phyloP scores from a whole-genome alignment of 768 basidiomycete genomes.

The Imleria badia region DNA sequence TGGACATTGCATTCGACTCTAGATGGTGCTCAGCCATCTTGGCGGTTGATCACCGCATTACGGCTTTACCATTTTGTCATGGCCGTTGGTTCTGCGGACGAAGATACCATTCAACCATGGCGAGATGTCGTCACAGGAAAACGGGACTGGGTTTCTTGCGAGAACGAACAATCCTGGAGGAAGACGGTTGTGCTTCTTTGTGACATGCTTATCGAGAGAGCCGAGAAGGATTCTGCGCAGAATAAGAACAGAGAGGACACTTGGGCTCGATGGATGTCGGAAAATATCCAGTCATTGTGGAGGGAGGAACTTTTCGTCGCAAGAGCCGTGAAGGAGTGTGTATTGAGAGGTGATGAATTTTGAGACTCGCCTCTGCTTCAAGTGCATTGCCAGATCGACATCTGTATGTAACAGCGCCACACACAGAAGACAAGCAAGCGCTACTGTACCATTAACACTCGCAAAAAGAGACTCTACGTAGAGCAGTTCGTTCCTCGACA shows the following conservation, averaged over 20 bases:
- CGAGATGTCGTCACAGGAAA: constrained; percentile 49
- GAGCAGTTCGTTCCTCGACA: no score
- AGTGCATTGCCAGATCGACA: neutral
- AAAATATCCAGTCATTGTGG: constrained; percentile 55
- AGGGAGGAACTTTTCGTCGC: constrained; percentile 58
- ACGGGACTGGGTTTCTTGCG: constrained; percentile 43
- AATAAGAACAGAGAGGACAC: neutral
- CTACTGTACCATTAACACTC: no score
- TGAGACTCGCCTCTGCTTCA: constrained; percentile 24
- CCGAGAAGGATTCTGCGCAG: constrained; percentile 14
- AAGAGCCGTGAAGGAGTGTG: constrained; percentile 43
- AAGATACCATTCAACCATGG: constrained; percentile 47
- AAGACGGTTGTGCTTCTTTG: constrained; percentile 41
- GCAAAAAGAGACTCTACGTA: no score
- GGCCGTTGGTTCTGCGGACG: constrained; percentile 23
- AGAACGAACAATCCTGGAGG: constrained; percentile 52
- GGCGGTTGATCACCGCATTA: constrained; percentile 70
- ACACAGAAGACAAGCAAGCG: no score
- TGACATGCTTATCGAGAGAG: constrained; percentile 35
- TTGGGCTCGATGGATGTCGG: constrained; percentile 37
- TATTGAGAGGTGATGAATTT: constrained; percentile 49
- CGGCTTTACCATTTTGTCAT: constrained; percentile 58
- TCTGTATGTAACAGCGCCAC: no score
- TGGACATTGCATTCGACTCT: constrained; percentile 74
- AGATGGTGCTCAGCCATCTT: constrained; percentile 71